A percentile compares a stretch with the other conserved stretches of the same genome.
Evolutionary conservation across 2,329 filamentous ascomycete genomes (phyloP).

Genomic region (Penicillium thymicola): DNA sequence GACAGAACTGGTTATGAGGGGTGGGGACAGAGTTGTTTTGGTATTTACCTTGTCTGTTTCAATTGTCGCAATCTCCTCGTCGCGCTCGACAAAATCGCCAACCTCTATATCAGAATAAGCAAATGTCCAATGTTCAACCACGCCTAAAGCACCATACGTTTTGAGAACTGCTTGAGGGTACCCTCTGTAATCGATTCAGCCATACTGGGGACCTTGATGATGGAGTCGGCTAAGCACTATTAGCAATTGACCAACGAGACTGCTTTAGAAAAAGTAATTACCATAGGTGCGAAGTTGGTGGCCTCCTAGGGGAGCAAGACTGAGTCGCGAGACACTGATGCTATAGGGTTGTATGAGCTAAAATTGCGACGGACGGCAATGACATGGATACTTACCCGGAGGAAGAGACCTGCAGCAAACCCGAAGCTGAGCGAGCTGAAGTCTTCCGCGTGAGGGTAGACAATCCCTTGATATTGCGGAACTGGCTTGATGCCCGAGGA

Average conservation of each 20-base stretch:
- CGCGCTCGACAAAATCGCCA: slow-evolving; percentile 89
- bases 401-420: slow-evolving; percentile 23
- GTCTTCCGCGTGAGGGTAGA: slow-evolving; percentile 25
- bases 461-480: slow-evolving; percentile 25
- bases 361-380: neutral
- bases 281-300: slow-evolving; percentile 39
- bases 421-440: slow-evolving; percentile 18
- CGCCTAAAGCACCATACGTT: slow-evolving; percentile 49
- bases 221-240: slow-evolving; percentile 61
- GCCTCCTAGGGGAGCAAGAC: slow-evolving; percentile 26
- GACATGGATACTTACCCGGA: slow-evolving; percentile 23
- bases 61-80: slow-evolving; percentile 97
- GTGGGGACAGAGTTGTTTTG: neutral
- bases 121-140: slow-evolving; percentile 18
- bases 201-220: slow-evolving; percentile 96
- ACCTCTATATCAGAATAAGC: slow-evolving; percentile 55
- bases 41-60: slow-evolving; percentile 88
- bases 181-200: slow-evolving; percentile 98
- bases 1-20: neutral
- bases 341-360: slow-evolving; percentile 15
- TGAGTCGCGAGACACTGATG: slow-evolving; percentile 25
- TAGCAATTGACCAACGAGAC: neutral
- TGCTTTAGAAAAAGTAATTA: slow-evolving; percentile 12
- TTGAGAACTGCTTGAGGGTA: slow-evolving; percentile 92
- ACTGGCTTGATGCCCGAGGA: slow-evolving; percentile 25